These are phyloP conservation scores for Aureobasidium sp. DNA, from an alignment of 2,329 filamentous ascomycete genomes.

Conservation along the genomic window DNA sequence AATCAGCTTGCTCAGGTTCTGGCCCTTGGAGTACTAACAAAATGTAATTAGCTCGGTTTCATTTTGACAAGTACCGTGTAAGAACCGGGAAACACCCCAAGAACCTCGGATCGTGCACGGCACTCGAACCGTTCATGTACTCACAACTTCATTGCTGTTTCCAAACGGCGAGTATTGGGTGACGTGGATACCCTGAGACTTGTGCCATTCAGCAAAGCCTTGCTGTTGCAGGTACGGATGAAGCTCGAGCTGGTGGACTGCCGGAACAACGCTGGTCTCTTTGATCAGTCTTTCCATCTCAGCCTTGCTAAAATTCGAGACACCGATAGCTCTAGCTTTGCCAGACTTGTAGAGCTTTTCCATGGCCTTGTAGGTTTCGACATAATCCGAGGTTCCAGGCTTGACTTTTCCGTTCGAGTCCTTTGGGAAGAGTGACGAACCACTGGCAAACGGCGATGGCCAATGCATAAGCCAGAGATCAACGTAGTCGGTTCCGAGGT, in stretches of 20 bases:
- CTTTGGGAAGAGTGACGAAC: constrained; percentile 40
- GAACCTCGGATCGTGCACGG: too few species aligned
- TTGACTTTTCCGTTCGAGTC: constrained; percentile 33
- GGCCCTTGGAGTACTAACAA: constrained; percentile 32
- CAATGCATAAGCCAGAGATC: constrained; percentile 65
- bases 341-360: constrained; percentile 23
- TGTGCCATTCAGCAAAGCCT: constrained; percentile 41
- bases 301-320: constrained; percentile 43
- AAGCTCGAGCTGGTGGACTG: constrained; percentile 39
- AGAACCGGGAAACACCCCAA: not conserved
- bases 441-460: constrained; percentile 46
- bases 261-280: constrained; percentile 31
- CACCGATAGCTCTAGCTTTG: constrained; percentile 42
- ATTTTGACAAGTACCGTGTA: not conserved
- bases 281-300: constrained; percentile 41
- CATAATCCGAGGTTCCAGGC: constrained; percentile 38
- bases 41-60: not conserved
- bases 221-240: constrained; percentile 47
- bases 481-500: constrained; percentile 56
- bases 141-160: constrained; percentile 7
- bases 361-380: constrained; percentile 44
- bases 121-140: not conserved
- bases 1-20: constrained; percentile 40
- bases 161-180: constrained; percentile 49
- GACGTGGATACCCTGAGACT: constrained; percentile 42